Base-by-base conservation (phyloP, 1,284 basidiomycete genomes). In the Melampsora larici-populina region DNA sequence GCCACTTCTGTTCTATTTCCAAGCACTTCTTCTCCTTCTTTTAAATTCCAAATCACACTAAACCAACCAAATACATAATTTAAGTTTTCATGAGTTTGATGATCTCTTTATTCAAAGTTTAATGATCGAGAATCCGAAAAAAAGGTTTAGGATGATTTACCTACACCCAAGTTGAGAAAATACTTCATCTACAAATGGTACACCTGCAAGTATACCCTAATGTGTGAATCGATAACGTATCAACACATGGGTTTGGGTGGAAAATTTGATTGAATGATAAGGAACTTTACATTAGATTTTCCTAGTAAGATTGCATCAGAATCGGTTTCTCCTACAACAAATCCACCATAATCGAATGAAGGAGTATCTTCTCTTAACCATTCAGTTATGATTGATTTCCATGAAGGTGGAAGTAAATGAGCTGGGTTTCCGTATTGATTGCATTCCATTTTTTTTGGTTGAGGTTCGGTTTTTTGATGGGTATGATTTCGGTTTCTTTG, bases 321-420 rank as follows among this genome's bases (percentile, higher is more conserved):
- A 66, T 88, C 86, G 8, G 88, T 90, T 82, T 98, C 95, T 24
- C 97, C 97, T 17, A 99, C 97, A 48, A 99, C 94, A 83, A 92
- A 98, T 1, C 97, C 97, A 49, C 92, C 96, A 83, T 94, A 98
- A 85, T 99, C 96, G 82, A 98, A 97, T 0, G 92, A 94, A 1
- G 96, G 97, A 0, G 91, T 93, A 84, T 99, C 96, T 85, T 99
- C 96, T 18, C 89, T 88, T 24, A 97, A 89, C 97, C 96, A 99
- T 21, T 85, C 86, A 1, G 88, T 86, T 71, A 99, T 88, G 81
- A 92, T 90, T 0, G 87, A 82, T 83, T 91, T 94, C 95, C 95
- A 97, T 81, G 90, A 92, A 0, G 93, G 92, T 62, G 95, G 94
- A 15, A 97, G 87, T 18, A 97, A 87, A 84, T 97, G 85, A 7